These are phyloP conservation scores for Hibiscus mutabilis DNA, from an alignment of 345 rosid genomes.

Conservation along the genomic window DNA sequence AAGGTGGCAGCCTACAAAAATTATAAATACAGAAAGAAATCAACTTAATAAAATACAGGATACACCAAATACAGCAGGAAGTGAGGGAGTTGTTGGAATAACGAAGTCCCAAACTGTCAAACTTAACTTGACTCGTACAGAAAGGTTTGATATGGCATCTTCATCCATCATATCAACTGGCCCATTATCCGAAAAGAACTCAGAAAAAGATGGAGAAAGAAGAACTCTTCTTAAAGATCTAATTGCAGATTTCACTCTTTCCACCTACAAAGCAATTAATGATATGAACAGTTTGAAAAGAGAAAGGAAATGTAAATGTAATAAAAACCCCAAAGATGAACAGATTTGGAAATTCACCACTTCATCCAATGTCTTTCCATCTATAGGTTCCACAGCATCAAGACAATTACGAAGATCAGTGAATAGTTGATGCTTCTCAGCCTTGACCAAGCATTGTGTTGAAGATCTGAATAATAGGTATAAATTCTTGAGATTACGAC, in stretches of 20 bases:
- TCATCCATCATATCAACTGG: slow-evolving; percentile 85
- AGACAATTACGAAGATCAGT: slow-evolving; percentile 65
- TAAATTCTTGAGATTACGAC: neutral
- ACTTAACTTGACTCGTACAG: slow-evolving; percentile 67
- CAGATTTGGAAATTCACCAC: slow-evolving; percentile 39
- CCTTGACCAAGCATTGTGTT: slow-evolving; percentile 40
- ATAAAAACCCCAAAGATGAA: neutral
- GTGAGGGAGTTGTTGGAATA: slow-evolving; percentile 87
- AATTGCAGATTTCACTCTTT: slow-evolving; percentile 57
- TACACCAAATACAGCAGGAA: slow-evolving; percentile 97
- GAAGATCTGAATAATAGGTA: slow-evolving; percentile 34
- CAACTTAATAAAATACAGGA: slow-evolving; percentile 28
- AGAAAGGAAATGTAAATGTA: neutral
- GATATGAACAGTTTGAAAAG: slow-evolving; percentile 24
- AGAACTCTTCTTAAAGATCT: slow-evolving; percentile 75
- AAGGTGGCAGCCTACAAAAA: neutral
- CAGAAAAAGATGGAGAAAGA: slow-evolving; percentile 78
- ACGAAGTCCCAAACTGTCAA: slow-evolving; percentile 92
- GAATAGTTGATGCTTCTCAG: slow-evolving; percentile 58
- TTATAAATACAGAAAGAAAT: neutral
- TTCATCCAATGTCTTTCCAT: slow-evolving; percentile 65
- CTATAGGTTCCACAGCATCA: slow-evolving; percentile 60
- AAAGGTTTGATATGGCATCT: slow-evolving; percentile 78
- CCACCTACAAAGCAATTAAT: slow-evolving; percentile 7
- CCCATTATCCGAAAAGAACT: slow-evolving; percentile 73